These are phyloP conservation scores for Sideroxylon spinosum DNA, from an alignment of 179 eudicot genomes.

Conservation along the genomic window DNA sequence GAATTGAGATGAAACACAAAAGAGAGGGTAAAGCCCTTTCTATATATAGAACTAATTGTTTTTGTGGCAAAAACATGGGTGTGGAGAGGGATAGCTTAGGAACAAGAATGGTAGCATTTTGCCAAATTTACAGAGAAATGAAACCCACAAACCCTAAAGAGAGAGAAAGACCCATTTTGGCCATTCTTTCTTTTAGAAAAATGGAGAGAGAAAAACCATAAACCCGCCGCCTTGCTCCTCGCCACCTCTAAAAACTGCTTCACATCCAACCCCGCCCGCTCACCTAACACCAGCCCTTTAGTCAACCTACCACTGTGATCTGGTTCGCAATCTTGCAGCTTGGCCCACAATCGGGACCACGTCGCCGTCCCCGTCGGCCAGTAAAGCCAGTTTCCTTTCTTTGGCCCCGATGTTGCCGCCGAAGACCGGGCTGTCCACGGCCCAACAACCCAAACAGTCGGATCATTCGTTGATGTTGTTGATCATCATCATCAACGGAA, in stretches of 20 bases:
- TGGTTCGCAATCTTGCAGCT: constrained; percentile 81
- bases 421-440: constrained; percentile 82
- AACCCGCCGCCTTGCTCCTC: no score
- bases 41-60: not conserved
- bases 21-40: not conserved
- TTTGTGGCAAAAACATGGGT: not conserved
- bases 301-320: no score
- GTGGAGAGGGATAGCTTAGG: not conserved
- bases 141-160: constrained; percentile 5
- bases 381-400: constrained; percentile 58
- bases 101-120: no score
- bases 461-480: no score
- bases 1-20: not conserved
- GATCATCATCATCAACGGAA: no score
- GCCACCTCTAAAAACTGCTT: no score
- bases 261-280: no score
- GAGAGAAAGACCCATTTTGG: constrained; percentile 4
- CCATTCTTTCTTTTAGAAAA: constrained; percentile 12
- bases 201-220: no score
- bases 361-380: constrained; percentile 59
- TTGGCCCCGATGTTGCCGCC: constrained; percentile 87
- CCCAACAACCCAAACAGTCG: constrained; percentile 38
- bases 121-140: not conserved
- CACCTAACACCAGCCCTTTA: no score
- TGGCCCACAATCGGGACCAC: constrained; percentile 59